Percentiles rank a stretch among this genome's conserved stretches.
Conservation (phyloP, 2,329 filamentous ascomycete genomes). For the Claviceps sorghi region DNA sequence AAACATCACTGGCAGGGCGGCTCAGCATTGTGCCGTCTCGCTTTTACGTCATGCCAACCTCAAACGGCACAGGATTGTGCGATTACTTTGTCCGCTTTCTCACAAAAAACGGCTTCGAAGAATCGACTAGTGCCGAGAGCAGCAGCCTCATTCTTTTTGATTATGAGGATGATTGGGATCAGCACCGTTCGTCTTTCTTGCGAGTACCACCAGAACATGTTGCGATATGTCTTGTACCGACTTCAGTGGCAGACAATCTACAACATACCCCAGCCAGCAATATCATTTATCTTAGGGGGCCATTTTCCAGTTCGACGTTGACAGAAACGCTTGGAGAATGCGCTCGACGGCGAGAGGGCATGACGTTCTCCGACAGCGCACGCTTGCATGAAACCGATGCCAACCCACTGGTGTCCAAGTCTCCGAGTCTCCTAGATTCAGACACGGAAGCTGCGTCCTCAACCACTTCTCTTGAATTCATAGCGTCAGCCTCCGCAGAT, state of each 20-base stretch:
- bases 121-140: neutral
- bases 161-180: neutral
- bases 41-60: neutral
- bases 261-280: neutral
- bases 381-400: neutral
- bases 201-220: neutral
- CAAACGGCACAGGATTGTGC: neutral
- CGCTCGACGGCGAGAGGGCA: neutral
- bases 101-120: conserved; percentile 2
- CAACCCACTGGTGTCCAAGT: neutral
- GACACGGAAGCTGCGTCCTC: neutral
- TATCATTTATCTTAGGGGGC: neutral
- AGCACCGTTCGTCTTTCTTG: neutral
- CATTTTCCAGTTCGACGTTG: neutral
- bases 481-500: neutral
- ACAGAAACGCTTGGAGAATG: neutral
- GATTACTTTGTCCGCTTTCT: neutral
- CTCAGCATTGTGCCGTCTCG: neutral
- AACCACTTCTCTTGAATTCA: neutral
- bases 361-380: neutral
- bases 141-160: neutral
- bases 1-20: neutral
- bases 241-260: neutral
- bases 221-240: neutral
- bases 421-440: neutral